Base-by-base conservation (phyloP, 2,329 filamentous ascomycete species). In the Calonectria ilicicola region DNA sequence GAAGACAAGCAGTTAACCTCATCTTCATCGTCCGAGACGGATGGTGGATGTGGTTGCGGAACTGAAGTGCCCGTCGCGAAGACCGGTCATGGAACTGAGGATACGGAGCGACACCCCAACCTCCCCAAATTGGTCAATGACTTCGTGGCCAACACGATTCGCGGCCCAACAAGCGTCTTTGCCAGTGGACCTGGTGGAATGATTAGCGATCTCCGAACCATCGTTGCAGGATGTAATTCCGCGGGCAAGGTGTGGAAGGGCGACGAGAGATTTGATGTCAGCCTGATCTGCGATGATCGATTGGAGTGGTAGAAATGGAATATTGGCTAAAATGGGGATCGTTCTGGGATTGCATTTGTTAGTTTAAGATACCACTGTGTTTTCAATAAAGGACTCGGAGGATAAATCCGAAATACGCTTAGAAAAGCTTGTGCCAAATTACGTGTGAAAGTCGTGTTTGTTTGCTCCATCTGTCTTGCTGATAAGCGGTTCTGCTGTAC, bases 151-250 rank as follows among this genome's bases (percentile, higher is more conserved):
- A 77, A 81, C 2, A 89, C 88, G 0, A 80, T 85, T 0, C 77
- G 81, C 0, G 90, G 90, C 0, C 82, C 87, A 15, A 91, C 89
- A 0, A 84, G 85, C 0, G 89, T 93, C 0, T 87, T 91, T 78
- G 91, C 88, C 0, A 93, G 91, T 76, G 91, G 91, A 0, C 91
- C 91, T 1, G 86, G 86, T 0, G 84, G 86, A 1, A 91, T 93
- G 89, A 87, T 92, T 7, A 85, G 84, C n/a, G 90, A 91, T 67
- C 77, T 93, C 70, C 84, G 91, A 29, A 81, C 73, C 5, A 87
- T 87, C 2, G 89, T 93, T 5, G 90, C 91, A 1, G 77, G 76
- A 9, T 86, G 85, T 47, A 93, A 92, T 80, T 85, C 86, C 9
- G 88, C 86, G 0, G 75, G 78, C 0, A 87, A 84, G 74, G 90